Base-by-base conservation (phyloP, 2,329 filamentous ascomycete species). In the Hypoxylon sp. region DNA sequence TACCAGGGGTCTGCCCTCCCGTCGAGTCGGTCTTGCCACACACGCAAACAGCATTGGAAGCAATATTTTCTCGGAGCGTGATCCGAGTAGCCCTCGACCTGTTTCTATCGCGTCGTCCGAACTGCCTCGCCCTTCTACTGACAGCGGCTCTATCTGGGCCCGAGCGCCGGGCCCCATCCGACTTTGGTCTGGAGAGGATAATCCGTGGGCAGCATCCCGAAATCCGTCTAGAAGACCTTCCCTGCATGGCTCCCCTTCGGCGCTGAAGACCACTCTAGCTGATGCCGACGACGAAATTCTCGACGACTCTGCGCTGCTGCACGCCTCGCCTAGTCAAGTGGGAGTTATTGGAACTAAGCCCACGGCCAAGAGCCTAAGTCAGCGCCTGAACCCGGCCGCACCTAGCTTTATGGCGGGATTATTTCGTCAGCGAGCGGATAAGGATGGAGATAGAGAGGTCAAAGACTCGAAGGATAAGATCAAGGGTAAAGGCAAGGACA, bases 341-440 rank as follows among this genome's bases (percentile, higher is more conserved):
- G 86, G 86, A 18, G 83, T 88, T 0, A 97, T 98, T 64, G 94
- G 94, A 20, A 96, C 91, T 42, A 87, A 88, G 2, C 91, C 89
- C 3, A 73, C 71, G 5, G 66, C 75, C 33, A 79, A 73, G 78
- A 80, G 42, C 79, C 80, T 69, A 78, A 88, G 70, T 74, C 87
- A 73, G 77, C 87, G 75, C 68, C 81, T 98, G 23, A 98, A 99
- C 68, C 95, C 95, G 6, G 85, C 91, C 5, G 95, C 94, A 0
- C 93, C 93, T 7, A 91, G 89, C 0, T 98, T 98, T 72, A 94
- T 89, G 75, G 88, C 83, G 8, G 83, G 87, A 31, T 85, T 95
- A 56, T 84, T 87, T 67, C 79, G 81, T 3, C 72, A 72, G 24
- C 79, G 66, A 67, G 18, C 70, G 63, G 65, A 70, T 17, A 72